Evolutionary conservation across 1,139 yeast genomes (phyloP).

Genomic region (Magnusiomyces tetraspermus): DNA sequence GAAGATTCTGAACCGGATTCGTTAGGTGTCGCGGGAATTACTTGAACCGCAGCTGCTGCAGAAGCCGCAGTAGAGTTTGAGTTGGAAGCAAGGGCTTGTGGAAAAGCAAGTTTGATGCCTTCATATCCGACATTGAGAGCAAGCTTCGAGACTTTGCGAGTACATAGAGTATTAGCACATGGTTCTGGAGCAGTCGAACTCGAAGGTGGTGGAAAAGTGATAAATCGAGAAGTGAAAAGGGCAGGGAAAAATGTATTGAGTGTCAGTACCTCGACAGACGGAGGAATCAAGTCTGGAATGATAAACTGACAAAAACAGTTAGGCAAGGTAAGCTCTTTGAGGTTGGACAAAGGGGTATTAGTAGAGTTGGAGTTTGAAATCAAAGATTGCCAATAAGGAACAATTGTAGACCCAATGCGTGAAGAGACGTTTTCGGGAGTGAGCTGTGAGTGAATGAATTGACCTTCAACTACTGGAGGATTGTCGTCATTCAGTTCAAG

Average conservation of each 20-base stretch:
- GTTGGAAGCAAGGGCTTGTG: background rate
- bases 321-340: background rate
- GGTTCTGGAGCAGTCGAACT: too few species aligned
- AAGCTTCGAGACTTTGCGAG: background rate
- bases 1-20: background rate
- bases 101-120: background rate
- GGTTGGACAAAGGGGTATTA: background rate
- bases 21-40: background rate
- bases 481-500: background rate
- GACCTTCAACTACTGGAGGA: background rate
- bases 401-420: background rate
- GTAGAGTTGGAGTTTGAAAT: background rate
- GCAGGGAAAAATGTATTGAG: conserved; percentile 4
- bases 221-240: background rate
- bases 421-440: background rate
- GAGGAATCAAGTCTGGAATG: background rate
- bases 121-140: background rate
- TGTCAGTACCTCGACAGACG: background rate
- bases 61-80: background rate
- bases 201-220: background rate
- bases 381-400: background rate
- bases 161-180: too few species aligned
- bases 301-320: conserved; percentile 3
- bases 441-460: background rate
- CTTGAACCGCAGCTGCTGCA: background rate